Evolutionary conservation across 2,329 filamentous ascomycete species (phyloP).

Genomic region (Colletotrichum orbiculare): DNA sequence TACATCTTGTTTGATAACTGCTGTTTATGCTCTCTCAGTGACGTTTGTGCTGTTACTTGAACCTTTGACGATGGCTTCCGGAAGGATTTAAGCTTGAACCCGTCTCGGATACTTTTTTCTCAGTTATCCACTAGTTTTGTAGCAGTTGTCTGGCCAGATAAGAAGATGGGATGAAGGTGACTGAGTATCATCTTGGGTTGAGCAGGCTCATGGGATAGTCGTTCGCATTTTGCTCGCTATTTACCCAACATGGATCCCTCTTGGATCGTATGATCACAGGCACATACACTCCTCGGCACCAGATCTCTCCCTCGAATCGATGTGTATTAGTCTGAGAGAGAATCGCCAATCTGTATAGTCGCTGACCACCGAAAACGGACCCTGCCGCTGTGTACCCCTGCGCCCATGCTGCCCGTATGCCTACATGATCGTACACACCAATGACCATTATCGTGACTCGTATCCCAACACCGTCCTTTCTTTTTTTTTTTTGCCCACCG

Average conservation of each 20-base stretch:
- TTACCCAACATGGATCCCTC: no score
- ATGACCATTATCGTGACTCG: not conserved
- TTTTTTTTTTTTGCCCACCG: no score
- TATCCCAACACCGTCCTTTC: not conserved
- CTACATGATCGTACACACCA: not conserved
- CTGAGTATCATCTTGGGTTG: no score
- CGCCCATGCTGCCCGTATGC: constrained; percentile 4
- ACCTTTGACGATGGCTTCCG: not conserved
- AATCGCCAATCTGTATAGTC: not conserved
- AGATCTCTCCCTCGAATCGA: not conserved
- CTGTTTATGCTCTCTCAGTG: no score
- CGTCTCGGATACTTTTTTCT: no score
- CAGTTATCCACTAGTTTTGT: no score
- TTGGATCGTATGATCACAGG: no score
- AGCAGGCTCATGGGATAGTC: no score
- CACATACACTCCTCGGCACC: not conserved
- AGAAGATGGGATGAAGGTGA: no score
- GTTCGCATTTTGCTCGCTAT: no score
- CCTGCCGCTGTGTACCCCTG: constrained; percentile 24
- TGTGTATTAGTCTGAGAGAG: constrained; percentile 22
- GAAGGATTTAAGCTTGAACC: no score
- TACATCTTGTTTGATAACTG: not conserved
- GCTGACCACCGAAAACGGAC: constrained; percentile 15
- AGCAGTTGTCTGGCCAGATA: no score
- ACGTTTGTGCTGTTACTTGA: not conserved